phyloP scores from a whole-genome alignment of 805 yeast species.

The Cyberlindnera lachancei region DNA sequence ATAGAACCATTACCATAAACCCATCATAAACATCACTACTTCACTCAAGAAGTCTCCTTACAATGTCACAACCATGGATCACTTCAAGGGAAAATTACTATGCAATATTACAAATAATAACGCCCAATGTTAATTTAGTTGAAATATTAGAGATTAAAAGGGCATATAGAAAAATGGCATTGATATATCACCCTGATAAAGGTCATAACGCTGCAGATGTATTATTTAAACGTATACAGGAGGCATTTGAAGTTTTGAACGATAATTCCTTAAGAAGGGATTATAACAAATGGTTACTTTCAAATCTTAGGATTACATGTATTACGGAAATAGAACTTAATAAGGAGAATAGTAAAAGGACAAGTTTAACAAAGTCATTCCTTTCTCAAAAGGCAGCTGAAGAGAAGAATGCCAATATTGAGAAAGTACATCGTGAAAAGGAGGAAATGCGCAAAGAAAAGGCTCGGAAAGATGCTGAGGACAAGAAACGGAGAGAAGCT shows the following conservation, averaged over 20 bases:
- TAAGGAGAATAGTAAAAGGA: slow-evolving; percentile 3
- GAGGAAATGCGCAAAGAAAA: not conserved
- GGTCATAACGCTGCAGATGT: slow-evolving; percentile 29
- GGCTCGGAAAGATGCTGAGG: slow-evolving; percentile 1
- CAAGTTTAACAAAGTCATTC: not conserved
- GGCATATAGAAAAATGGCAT: slow-evolving; percentile 66
- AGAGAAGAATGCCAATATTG: too few relatives aligned
- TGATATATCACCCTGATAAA: slow-evolving; percentile 73
- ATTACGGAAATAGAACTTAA: slow-evolving; percentile 5
- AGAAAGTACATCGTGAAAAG: too few relatives aligned
- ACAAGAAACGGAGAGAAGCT: too few relatives aligned
- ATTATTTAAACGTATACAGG: slow-evolving; percentile 13
- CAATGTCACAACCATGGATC: slow-evolving; percentile 1
- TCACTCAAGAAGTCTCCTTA: too few relatives aligned
- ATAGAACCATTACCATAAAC: too few relatives aligned
- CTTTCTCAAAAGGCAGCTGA: not conserved
- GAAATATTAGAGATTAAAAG: slow-evolving; percentile 51
- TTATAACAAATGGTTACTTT: slow-evolving; percentile 15
- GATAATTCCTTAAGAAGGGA: slow-evolving; percentile 1
- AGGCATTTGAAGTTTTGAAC: slow-evolving; percentile 10
- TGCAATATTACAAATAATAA: slow-evolving; percentile 47
- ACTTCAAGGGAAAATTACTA: slow-evolving; percentile 36
- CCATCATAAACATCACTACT: too few relatives aligned
- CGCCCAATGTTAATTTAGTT: slow-evolving; percentile 32
- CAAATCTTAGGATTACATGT: slow-evolving; percentile 4